A percentile compares a stretch with the other conserved stretches of the same genome.
These are phyloP conservation scores for Fraxinus americana DNA, from an alignment of 257 asterid species.

Conservation along the genomic window DNA sequence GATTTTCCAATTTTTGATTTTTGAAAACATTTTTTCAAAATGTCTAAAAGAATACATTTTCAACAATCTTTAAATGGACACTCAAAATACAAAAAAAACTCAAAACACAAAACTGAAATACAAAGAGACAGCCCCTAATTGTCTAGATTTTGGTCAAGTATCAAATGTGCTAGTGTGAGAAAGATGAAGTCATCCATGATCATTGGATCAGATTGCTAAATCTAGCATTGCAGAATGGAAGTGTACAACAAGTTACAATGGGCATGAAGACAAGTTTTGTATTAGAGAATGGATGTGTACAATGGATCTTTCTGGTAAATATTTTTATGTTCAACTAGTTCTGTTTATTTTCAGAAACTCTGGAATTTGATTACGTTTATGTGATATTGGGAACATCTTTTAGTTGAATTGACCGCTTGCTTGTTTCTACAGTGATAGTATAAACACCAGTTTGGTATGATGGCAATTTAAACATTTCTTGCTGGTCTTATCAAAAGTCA, in stretches of 20 bases:
- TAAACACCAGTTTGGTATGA: neutral
- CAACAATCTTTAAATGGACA: no score
- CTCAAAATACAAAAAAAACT: no score
- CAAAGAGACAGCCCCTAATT: neutral
- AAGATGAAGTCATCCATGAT: neutral
- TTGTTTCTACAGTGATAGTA: constrained; percentile 26
- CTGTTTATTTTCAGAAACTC: constrained; percentile 7
- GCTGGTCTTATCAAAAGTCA: constrained; percentile 14
- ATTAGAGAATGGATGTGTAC: constrained; percentile 9
- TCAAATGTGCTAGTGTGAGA: neutral
- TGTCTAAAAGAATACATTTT: no score
- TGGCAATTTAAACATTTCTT: constrained; percentile 12
- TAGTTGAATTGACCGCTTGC: constrained; percentile 18
- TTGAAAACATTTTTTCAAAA: no score
- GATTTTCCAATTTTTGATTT: no score
- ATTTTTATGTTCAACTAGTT: constrained; percentile 17
- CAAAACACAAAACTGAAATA: no score
- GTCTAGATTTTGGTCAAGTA: constrained; percentile 8
- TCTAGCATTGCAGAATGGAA: constrained; percentile 12
- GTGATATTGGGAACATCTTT: constrained; percentile 22
- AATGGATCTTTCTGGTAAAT: constrained; percentile 9
- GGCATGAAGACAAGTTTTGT: constrained; percentile 5
- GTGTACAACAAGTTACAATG: neutral
- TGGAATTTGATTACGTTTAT: constrained; percentile 26
- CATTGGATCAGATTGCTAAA: neutral